A percentile compares a stretch with the other conserved stretches of the same genome.
Evolutionary conservation across 108 stramenopile genomes (phyloP).

Genomic region (Cyclotella cryptica): DNA sequence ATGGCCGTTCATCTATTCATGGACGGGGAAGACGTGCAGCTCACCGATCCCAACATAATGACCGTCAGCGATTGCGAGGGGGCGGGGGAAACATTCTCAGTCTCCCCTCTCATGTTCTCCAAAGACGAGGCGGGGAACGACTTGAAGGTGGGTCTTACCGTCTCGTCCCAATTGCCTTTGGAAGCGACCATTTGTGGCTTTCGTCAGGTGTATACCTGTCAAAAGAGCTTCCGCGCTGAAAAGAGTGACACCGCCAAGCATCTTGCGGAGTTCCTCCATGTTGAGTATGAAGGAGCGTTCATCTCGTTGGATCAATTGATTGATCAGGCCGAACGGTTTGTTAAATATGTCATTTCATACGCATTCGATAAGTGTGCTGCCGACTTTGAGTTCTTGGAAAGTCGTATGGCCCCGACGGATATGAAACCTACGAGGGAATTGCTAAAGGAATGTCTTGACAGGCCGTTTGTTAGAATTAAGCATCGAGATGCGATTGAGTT

Average conservation of each 20-base stretch:
- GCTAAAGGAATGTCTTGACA: slow-evolving; percentile 52
- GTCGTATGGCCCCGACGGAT: slow-evolving; percentile 63
- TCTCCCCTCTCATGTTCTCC: slow-evolving; percentile 72
- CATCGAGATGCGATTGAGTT: slow-evolving; percentile 71
- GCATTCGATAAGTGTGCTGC: slow-evolving; percentile 87
- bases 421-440: slow-evolving; percentile 59
- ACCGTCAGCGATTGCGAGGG: slow-evolving; percentile 96
- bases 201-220: slow-evolving; percentile 95
- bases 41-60: slow-evolving; percentile 76
- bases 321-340: slow-evolving; percentile 92
- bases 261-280: slow-evolving; percentile 96
- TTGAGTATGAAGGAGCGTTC: slow-evolving; percentile 95
- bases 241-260: slow-evolving; percentile 95
- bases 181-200: slow-evolving; percentile 93
- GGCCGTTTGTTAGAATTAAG: slow-evolving; percentile 70
- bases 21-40: slow-evolving; percentile 63
- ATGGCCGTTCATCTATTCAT: slow-evolving; percentile 77
- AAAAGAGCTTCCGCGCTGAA: slow-evolving; percentile 95
- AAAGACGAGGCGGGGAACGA: slow-evolving; percentile 63
- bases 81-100: slow-evolving; percentile 93
- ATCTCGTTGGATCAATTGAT: slow-evolving; percentile 84
- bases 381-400: slow-evolving; percentile 92
- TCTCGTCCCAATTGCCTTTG: slow-evolving; percentile 93
- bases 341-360: slow-evolving; percentile 91
- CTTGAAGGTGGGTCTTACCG: slow-evolving; percentile 79